Conservation (phyloP, 768 basidiomycete species). For the Lentinula guzmanii region DNA sequence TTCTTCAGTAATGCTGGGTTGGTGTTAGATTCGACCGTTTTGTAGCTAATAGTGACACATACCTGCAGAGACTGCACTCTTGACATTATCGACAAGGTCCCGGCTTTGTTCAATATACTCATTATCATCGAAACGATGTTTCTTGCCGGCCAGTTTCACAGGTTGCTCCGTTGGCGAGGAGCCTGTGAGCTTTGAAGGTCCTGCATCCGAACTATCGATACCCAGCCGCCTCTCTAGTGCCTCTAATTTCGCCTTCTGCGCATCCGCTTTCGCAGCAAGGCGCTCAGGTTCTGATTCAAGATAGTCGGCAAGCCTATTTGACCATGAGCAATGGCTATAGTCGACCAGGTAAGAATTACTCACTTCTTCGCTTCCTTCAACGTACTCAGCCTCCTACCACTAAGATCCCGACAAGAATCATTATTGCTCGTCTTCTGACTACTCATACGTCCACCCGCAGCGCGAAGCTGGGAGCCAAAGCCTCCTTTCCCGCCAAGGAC, state of each 20-base stretch:
- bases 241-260: slow-evolving; percentile 78
- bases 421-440: slow-evolving; percentile 94
- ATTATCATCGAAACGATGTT: slow-evolving; percentile 87
- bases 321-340: background rate
- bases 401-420: slow-evolving; percentile 91
- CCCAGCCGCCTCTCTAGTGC: slow-evolving; percentile 80
- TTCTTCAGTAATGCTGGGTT: slow-evolving; percentile 66
- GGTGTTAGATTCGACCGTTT: slow-evolving; percentile 6
- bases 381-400: slow-evolving; percentile 83
- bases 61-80: slow-evolving; percentile 87
- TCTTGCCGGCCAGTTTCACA: slow-evolving; percentile 59
- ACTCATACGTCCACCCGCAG: slow-evolving; percentile 97
- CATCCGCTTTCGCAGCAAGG: slow-evolving; percentile 70
- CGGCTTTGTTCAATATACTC: slow-evolving; percentile 88
- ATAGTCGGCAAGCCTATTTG: slow-evolving; percentile 69
- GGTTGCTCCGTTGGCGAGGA: slow-evolving; percentile 29
- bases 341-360: slow-evolving; percentile 16
- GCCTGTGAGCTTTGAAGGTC: slow-evolving; percentile 24
- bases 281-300: slow-evolving; percentile 81
- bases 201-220: slow-evolving; percentile 35
- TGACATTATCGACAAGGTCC: slow-evolving; percentile 88
- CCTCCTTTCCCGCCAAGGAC: slow-evolving; percentile 93
- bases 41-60: slow-evolving; percentile 18
- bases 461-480: slow-evolving; percentile 93
- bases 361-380: slow-evolving; percentile 96